phyloP scores from a whole-genome alignment of 768 basidiomycete species.

The Auriculariales sp. region DNA sequence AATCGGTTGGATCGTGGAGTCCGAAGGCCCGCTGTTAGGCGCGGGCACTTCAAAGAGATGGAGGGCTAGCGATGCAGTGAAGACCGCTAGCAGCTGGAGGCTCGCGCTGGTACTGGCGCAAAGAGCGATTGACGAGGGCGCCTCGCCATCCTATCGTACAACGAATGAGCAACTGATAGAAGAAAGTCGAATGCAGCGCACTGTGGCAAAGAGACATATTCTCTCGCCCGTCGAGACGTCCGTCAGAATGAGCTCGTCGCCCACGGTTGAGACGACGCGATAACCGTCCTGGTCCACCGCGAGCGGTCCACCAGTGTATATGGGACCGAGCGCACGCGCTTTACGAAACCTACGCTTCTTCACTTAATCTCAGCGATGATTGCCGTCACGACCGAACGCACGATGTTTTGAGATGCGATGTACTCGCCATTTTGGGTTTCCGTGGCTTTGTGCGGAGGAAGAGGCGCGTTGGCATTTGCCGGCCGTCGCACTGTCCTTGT shows the following conservation, averaged over 20 bases:
- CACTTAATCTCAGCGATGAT: constrained; percentile 1
- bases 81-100: constrained; percentile 49
- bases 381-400: background rate
- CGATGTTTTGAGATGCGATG: too few relatives aligned
- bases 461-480: too few relatives aligned
- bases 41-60: constrained; percentile 71
- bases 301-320: constrained; percentile 83
- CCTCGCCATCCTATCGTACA: constrained; percentile 55
- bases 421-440: too few relatives aligned
- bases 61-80: constrained; percentile 68
- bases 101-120: constrained; percentile 42
- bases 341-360: constrained; percentile 51
- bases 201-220: constrained; percentile 72
- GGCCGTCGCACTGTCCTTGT: too few relatives aligned
- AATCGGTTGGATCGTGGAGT: constrained; percentile 46
- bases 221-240: constrained; percentile 58
- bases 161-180: constrained; percentile 1
- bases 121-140: constrained; percentile 72
- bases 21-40: constrained; percentile 21
- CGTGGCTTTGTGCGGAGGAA: too few relatives aligned
- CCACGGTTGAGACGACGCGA: constrained; percentile 74
- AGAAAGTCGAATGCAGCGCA: constrained; percentile 26
- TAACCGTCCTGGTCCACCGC: constrained; percentile 65
- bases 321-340: constrained; percentile 51
- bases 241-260: constrained; percentile 73